Percentiles rank a stretch among this genome's conserved stretches.
Evolutionary conservation across 352 stramenopile genomes (phyloP).

Genomic region (Globisporangium irregulare): DNA sequence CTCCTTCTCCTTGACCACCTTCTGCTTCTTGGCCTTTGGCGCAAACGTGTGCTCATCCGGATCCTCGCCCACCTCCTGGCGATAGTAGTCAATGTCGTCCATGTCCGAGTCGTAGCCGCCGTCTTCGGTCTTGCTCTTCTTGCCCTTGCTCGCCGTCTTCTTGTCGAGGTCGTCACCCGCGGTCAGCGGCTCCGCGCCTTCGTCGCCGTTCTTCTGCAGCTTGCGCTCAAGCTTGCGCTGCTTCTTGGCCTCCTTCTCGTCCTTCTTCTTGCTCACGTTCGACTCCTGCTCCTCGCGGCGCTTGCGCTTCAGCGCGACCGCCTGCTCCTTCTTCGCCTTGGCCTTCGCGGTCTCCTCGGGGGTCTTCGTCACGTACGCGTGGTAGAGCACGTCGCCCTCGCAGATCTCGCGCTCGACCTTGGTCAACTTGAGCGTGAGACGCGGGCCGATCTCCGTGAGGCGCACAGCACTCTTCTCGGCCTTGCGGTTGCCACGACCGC

Average conservation of each 20-base stretch:
- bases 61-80: constrained; percentile 78
- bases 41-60: constrained; percentile 80
- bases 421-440: constrained; percentile 92
- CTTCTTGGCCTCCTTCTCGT: constrained; percentile 77
- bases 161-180: constrained; percentile 41
- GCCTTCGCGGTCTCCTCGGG: constrained; percentile 75
- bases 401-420: constrained; percentile 97
- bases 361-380: constrained; percentile 91
- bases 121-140: constrained; percentile 19
- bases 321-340: constrained; percentile 76
- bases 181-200: not conserved
- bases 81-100: constrained; percentile 82
- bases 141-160: constrained; percentile 25
- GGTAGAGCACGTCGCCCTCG: constrained; percentile 97
- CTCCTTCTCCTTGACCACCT: constrained; percentile 21
- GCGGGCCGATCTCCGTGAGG: constrained; percentile 95
- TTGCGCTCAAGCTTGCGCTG: constrained; percentile 67
- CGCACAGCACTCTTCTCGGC: constrained; percentile 92
- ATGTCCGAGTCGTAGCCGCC: constrained; percentile 56
- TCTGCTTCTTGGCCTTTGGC: constrained; percentile 54
- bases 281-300: constrained; percentile 86
- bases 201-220: constrained; percentile 39
- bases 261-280: constrained; percentile 89
- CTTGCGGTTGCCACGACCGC: constrained; percentile 90
- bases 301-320: constrained; percentile 73